Evolutionary conservation across 768 basidiomycete genomes (phyloP).

Genomic region (Leccinum variicolor): DNA sequence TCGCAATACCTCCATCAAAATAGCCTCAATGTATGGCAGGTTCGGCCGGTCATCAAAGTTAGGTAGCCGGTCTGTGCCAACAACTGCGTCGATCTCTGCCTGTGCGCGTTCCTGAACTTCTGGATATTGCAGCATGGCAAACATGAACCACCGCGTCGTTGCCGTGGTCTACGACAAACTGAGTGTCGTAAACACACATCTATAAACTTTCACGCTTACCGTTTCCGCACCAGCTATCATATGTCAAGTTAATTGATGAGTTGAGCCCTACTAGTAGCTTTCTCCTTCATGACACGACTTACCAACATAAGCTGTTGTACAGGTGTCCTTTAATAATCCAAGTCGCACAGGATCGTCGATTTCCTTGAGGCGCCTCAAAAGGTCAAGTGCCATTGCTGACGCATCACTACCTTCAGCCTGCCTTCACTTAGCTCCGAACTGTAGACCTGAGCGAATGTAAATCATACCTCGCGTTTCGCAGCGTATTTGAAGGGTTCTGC

Average conservation of each 20-base stretch:
- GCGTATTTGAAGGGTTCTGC: conserved; percentile 14
- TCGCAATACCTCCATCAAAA: conserved; percentile 29
- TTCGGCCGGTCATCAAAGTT: conserved; percentile 17
- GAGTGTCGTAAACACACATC: neutral
- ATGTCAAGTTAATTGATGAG: neutral
- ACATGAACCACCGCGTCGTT: conserved; percentile 23
- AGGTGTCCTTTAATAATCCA: conserved; percentile 8
- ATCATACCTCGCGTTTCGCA: conserved; percentile 9
- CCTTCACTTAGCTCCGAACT: neutral
- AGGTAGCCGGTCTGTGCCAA: conserved; percentile 30
- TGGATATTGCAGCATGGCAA: conserved; percentile 32
- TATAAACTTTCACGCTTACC: neutral
- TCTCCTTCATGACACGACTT: neutral
- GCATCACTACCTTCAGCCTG: conserved; percentile 12
- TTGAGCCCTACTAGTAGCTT: too few species aligned
- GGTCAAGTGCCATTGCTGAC: conserved; percentile 13
- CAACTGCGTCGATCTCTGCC: conserved; percentile 27
- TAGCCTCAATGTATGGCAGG: conserved; percentile 30
- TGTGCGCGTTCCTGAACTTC: conserved; percentile 30
- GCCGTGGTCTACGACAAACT: conserved; percentile 6
- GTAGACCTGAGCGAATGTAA: neutral
- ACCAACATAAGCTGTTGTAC: conserved; percentile 16
- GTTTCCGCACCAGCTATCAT: conserved; percentile 20
- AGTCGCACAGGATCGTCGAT: conserved; percentile 8
- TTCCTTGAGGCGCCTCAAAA: neutral